Evolutionary conservation across 495 filamentous ascomycete genomes (phyloP).

Genomic region (Copromyces sp.): DNA sequence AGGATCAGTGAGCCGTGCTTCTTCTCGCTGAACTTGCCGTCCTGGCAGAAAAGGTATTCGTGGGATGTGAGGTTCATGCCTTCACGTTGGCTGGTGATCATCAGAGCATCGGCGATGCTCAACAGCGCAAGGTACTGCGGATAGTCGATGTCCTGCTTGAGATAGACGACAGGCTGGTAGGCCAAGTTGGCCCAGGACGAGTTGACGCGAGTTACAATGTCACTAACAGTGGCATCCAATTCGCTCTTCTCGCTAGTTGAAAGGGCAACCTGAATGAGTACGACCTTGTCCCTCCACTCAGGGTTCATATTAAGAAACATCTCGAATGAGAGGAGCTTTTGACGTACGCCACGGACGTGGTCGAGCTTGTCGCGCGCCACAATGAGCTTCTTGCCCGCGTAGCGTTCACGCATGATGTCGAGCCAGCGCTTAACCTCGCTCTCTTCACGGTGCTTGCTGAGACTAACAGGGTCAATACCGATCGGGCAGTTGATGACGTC

Average conservation of each 20-base stretch:
- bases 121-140: conserved; percentile 82
- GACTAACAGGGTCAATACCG: conserved; percentile 72
- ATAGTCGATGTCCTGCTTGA: conserved; percentile 88
- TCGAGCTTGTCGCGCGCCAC: conserved; percentile 91
- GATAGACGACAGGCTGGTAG: conserved; percentile 84
- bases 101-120: conserved; percentile 77
- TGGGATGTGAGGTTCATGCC: conserved; percentile 93
- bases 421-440: conserved; percentile 68
- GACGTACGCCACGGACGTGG: conserved; percentile 76
- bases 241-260: conserved; percentile 80
- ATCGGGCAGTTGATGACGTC: conserved; percentile 67
- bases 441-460: conserved; percentile 61
- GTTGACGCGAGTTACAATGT: conserved; percentile 89
- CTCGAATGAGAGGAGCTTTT: conserved; percentile 88
- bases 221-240: conserved; percentile 74
- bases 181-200: conserved; percentile 76
- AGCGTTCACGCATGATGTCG: conserved; percentile 64
- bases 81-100: conserved; percentile 87
- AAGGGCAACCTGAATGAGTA: conserved; percentile 85
- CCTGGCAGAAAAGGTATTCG: conserved; percentile 88
- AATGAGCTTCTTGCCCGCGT: conserved; percentile 76
- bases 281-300: conserved; percentile 74
- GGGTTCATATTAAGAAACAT: conserved; percentile 88
- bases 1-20: conserved; percentile 82
- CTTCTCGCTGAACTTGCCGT: conserved; percentile 60